Base-by-base conservation (phyloP, 768 basidiomycete species). In the Lactarius sp. region DNA sequence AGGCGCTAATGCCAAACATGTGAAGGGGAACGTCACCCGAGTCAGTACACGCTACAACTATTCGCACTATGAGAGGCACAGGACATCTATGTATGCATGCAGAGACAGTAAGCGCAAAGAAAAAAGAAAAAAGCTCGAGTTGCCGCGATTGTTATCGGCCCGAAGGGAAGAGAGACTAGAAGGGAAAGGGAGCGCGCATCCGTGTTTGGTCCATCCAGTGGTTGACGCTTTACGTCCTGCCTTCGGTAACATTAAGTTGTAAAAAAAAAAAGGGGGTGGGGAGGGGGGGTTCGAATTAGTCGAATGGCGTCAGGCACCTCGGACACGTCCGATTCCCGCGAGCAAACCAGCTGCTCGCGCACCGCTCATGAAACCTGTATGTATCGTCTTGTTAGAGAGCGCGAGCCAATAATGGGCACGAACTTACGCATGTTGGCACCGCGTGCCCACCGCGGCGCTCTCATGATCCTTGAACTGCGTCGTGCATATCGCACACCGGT, bases 341-440 rank as follows among this genome's bases (percentile, higher is more conserved):
- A 41, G 54, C 59, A 31, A 62, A 49, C 65, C 65, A 62, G 57
- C 61, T 33, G 13, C 57, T 42, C 51, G 66, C 55, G 56, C 65
- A 68, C 33, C 59, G 57, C n/a, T 68, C 67, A 46, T 68, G 67
- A n/a, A 68, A 68, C 55, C 67, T 68, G 53, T 41, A 8, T 68
- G 57, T 41, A 8, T 8, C 8, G 12, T 37, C 41, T 10, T 14
- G 8, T 33, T 7, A 41, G 10, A 2, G 10, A 6, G 16, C 41
- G 37, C 20, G 42, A 44, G 16, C 33, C 7, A 22, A 58, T 46
- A 31, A 52, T 31, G 42, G n/a, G 33, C 16, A 64, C 10, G 2
- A 16, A 62, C 68, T 61, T 46, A 68, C 68, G 66, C 65, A 54
- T 68, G 68, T 31, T 56, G 58, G 56, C 68, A 68, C 31, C 52